A percentile compares a stretch with the other conserved stretches of the same genome.
These are phyloP conservation scores for Carex pumila DNA, from an alignment of 176 grass and related monocot genomes.

Conservation along the genomic window DNA sequence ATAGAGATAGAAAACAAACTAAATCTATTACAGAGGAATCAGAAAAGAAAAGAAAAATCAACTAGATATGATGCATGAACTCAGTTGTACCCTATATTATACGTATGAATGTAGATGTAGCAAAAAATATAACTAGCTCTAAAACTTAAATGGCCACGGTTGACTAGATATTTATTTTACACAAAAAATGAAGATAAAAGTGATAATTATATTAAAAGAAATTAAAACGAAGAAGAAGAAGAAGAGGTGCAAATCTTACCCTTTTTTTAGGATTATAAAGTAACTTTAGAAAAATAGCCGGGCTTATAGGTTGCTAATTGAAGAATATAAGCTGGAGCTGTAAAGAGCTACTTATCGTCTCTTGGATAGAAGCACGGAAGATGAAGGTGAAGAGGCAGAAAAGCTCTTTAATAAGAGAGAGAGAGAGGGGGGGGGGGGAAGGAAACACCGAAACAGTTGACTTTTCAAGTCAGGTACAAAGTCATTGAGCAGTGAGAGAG, in stretches of 20 bases:
- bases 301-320: background rate
- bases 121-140: background rate
- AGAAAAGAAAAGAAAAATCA: background rate
- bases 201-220: background rate
- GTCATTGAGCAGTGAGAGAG: background rate
- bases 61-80: background rate
- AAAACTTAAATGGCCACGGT: background rate
- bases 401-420: slow-evolving; percentile 15
- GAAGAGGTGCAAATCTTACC: background rate
- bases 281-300: no score
- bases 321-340: background rate
- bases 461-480: background rate
- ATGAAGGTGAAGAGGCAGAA: background rate
- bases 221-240: background rate
- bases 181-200: background rate
- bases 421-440: background rate
- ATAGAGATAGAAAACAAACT: background rate
- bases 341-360: background rate
- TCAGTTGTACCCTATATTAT: background rate
- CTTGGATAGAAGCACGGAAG: background rate
- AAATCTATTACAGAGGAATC: background rate
- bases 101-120: background rate
- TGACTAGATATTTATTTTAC: background rate
- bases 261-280: background rate
- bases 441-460: background rate